phyloP scores from a whole-genome alignment of 1,284 basidiomycete species.

The Exsudoporus floridanus region DNA sequence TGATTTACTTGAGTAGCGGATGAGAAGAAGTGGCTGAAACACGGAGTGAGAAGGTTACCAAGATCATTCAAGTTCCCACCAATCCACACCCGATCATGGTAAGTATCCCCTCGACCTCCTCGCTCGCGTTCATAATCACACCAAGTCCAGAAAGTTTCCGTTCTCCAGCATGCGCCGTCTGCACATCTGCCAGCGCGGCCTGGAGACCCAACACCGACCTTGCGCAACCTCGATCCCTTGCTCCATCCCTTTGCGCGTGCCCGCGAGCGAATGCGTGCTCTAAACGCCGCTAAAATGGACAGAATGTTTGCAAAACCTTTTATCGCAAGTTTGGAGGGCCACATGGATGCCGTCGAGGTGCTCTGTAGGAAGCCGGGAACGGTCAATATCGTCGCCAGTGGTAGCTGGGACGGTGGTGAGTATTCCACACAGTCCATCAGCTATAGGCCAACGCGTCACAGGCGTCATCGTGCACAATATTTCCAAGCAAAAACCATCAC shows the following conservation, averaged over 20 bases:
- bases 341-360: conserved; percentile 93
- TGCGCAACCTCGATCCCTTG: conserved; percentile 90
- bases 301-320: conserved; percentile 98
- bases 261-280: conserved; percentile 89
- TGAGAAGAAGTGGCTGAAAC: conserved; percentile 8
- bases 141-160: conserved; percentile 73
- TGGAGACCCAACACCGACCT: conserved; percentile 84
- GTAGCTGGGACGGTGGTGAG: conserved; percentile 91
- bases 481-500: conserved; percentile 61
- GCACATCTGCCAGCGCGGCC: conserved; percentile 67
- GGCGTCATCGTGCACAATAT: conserved; percentile 91
- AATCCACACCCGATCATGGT: conserved; percentile 24
- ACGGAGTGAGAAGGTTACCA: too few relatives aligned
- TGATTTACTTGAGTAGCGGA: not conserved
- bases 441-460: conserved; percentile 26
- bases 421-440: conserved; percentile 2
- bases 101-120: not conserved
- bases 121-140: conserved; percentile 5
- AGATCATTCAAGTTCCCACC: conserved; percentile 15
- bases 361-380: conserved; percentile 78
- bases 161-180: conserved; percentile 81
- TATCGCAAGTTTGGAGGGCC: conserved; percentile 86
- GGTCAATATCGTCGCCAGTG: conserved; percentile 84
- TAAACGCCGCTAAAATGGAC: conserved; percentile 96
- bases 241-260: conserved; percentile 94